Evolutionary conservation across 768 basidiomycete species (phyloP).

Genomic region (Imleria badia): DNA sequence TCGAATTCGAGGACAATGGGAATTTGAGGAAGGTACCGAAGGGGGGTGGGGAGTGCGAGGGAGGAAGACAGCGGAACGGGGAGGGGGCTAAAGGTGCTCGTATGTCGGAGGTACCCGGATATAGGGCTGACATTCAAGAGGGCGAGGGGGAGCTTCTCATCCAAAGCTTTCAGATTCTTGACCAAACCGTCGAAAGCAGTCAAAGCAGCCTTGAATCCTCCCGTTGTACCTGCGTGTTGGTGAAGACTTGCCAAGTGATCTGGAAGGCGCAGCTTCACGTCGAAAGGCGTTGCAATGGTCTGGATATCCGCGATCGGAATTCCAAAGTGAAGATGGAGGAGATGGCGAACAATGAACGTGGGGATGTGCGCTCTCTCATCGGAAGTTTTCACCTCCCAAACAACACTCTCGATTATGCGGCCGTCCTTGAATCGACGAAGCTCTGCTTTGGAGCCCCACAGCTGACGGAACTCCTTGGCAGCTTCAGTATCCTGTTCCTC

Average conservation of each 20-base stretch:
- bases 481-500: conserved; percentile 54
- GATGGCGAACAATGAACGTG: conserved; percentile 65
- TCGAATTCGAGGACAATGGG: conserved; percentile 87
- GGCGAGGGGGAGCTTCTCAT: conserved; percentile 70
- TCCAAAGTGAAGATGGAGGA: conserved; percentile 78
- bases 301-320: conserved; percentile 51
- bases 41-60: conserved; percentile 52
- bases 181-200: conserved; percentile 79
- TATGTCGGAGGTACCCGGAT: conserved; percentile 77
- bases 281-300: conserved; percentile 60
- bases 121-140: conserved; percentile 74
- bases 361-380: conserved; percentile 85
- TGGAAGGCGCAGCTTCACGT: conserved; percentile 58
- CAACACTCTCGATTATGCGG: conserved; percentile 88
- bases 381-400: conserved; percentile 84
- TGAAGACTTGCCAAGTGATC: conserved; percentile 46
- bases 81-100: conserved; percentile 78
- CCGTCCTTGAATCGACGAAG: conserved; percentile 96
- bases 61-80: conserved; percentile 58
- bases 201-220: conserved; percentile 73
- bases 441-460: conserved; percentile 95
- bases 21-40: conserved; percentile 68
- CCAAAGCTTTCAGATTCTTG: conserved; percentile 70
- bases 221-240: conserved; percentile 34
- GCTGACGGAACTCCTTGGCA: conserved; percentile 63